Evolutionary conservation across 2,329 filamentous ascomycete genomes (phyloP), one percentile per base, ranked within the genome.

Genomic region (Neofusicoccum laricinum): DNA sequence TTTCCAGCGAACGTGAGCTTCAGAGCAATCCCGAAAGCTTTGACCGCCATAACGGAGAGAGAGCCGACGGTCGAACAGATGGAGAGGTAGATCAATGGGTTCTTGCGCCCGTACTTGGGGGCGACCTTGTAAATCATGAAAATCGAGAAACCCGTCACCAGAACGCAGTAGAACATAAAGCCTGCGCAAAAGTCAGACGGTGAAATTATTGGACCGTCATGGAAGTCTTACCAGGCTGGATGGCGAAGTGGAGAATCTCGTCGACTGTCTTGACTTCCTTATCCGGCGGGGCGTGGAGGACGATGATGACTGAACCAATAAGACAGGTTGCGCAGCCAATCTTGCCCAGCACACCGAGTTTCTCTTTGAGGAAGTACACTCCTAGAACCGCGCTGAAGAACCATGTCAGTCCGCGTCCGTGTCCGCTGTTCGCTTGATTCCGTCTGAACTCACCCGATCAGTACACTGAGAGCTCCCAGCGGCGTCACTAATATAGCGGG

Each of bases 401-500:
- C 7, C 25, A 14, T 30, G 59, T 71, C 66, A 73, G 68, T 53
- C 14, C 55, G 40, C 25, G 40, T n/a, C 7, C 12, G 8, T n/a
- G n/a, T n/a, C n/a, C n/a, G 36, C 40, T 21, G 8, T 36, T 43
- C 32, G 21, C n/a, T 7, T 6, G 19, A 32, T 61, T 19, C 17
- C 30, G 21, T 25, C 30, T 3, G 17, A 58, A 70, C 82, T 66
- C 74, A 86, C 84, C 86, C 95, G 73, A 99, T 97, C 69, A 99
- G 83, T 65, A 99, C 96, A 74, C 92, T 95, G 67, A 99, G 84
- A 64, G 95, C 95, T 67, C 95, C 95, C 25, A 99, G 83, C 30
- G 95, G 95, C 4, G 95, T 99, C 45, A 99, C 95, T 61, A 99
- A 85, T 78, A 99, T 99, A n/a, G 95, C 96, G 45, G 95, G 95